phyloP scores from a whole-genome alignment of 2,329 filamentous ascomycete species.

The Botrytis paeoniae region DNA sequence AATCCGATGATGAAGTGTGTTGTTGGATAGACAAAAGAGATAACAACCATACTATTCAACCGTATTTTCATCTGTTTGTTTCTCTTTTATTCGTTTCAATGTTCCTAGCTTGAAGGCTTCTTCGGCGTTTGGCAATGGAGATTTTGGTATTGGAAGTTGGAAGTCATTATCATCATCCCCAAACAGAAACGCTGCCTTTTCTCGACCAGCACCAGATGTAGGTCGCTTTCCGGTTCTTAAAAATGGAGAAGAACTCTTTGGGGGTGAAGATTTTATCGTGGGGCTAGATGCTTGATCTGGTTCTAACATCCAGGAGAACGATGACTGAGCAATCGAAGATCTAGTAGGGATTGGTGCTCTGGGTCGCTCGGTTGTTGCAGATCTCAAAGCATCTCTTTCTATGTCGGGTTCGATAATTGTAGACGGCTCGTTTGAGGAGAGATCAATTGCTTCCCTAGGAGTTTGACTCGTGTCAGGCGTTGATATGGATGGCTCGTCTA shows the following conservation, averaged over 20 bases:
- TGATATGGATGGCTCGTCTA: not conserved
- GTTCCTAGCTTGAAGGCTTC: slow-evolving; percentile 35
- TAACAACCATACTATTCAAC: not conserved
- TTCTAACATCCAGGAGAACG: slow-evolving; percentile 77
- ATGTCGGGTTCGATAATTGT: not conserved
- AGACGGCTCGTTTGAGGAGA: not conserved
- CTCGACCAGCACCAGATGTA: slow-evolving; percentile 31
- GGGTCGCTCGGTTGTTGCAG: slow-evolving; percentile 23
- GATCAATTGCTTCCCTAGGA: not conserved
- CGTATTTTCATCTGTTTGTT: slow-evolving; percentile 6
- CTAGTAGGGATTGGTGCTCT: slow-evolving; percentile 54
- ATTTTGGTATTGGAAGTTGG: slow-evolving; percentile 17
- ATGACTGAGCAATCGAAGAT: slow-evolving; percentile 68
- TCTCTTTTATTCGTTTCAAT: slow-evolving; percentile 29
- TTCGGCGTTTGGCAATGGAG: slow-evolving; percentile 27
- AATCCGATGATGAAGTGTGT: not conserved
- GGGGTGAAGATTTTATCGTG: slow-evolving; percentile 26
- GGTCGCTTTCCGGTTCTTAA: slow-evolving; percentile 32
- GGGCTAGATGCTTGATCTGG: slow-evolving; percentile 36
- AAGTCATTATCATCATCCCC: slow-evolving; percentile 35
- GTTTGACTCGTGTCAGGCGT: not conserved
- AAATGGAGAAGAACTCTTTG: slow-evolving; percentile 35
- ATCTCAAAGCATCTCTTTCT: slow-evolving; percentile 12
- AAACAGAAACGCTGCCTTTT: slow-evolving; percentile 39
- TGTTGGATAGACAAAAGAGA: not conserved